Percentiles rank a stretch among this genome's conserved stretches.
Conservation (phyloP, 495 filamentous ascomycete species). For the Aspergillus olivimuriae region DNA sequence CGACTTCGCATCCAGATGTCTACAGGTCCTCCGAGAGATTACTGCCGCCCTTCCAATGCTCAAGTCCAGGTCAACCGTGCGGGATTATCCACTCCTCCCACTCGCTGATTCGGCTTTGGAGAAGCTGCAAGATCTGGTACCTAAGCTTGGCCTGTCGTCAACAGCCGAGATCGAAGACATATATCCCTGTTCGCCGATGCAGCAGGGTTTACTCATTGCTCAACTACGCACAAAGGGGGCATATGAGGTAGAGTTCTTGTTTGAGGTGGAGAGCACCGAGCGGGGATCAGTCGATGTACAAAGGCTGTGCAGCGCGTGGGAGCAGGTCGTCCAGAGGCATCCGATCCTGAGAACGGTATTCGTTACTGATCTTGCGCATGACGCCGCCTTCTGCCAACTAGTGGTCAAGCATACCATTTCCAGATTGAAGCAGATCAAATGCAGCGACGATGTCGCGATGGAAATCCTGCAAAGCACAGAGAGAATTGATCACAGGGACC, state of each 20-base stretch:
- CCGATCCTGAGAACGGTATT: background rate
- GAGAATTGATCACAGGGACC: background rate
- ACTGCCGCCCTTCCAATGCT: too few relatives aligned
- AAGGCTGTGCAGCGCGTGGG: background rate
- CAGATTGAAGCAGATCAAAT: too few relatives aligned
- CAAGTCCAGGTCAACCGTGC: too few relatives aligned
- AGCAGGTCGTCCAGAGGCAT: background rate
- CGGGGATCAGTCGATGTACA: background rate
- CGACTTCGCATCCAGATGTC: too few relatives aligned
- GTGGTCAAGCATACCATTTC: background rate
- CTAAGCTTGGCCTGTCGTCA: background rate
- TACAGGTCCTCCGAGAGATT: too few relatives aligned
- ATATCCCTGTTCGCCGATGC: background rate
- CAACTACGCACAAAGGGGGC: background rate
- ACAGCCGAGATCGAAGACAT: background rate
- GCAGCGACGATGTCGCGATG: too few relatives aligned
- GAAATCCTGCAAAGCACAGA: background rate
- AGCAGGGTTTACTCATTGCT: background rate
- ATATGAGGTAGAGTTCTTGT: background rate
- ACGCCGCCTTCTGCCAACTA: background rate
- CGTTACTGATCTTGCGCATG: background rate
- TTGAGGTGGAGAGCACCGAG: background rate
- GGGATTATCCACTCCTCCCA: background rate
- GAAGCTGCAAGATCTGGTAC: background rate
- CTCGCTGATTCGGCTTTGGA: background rate